phyloP scores from a whole-genome alignment of 176 grass and related monocot genomes.

The Oryza meridionalis region DNA sequence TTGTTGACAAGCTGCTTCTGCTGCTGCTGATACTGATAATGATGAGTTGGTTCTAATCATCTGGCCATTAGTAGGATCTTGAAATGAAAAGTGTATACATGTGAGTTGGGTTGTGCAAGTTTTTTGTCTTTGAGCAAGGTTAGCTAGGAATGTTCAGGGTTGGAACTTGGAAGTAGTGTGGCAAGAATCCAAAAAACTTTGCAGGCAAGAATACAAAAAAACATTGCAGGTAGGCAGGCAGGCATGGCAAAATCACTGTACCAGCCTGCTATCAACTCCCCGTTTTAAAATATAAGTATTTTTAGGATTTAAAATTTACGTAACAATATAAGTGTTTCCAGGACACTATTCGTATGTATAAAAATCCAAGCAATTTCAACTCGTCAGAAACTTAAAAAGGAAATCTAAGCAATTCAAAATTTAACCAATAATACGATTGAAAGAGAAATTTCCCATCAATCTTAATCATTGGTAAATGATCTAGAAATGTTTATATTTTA shows the following conservation, averaged over 20 bases:
- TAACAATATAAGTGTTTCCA: too few relatives aligned
- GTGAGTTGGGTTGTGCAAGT: background rate
- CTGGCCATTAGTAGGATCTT: constrained; percentile 19
- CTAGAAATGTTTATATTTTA: too few relatives aligned
- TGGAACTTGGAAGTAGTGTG: background rate
- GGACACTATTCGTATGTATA: too few relatives aligned
- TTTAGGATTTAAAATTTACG: too few relatives aligned
- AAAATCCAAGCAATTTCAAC: too few relatives aligned
- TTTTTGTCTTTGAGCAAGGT: background rate
- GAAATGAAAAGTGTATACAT: background rate
- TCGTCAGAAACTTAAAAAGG: too few relatives aligned
- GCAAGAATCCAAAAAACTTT: background rate
- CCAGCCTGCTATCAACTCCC: too few relatives aligned
- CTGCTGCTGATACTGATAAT: background rate
- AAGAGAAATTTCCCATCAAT: too few relatives aligned
- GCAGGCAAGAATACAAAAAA: background rate
- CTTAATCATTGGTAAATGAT: too few relatives aligned
- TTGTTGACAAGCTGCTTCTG: background rate
- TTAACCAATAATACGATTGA: too few relatives aligned
- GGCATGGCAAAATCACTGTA: background rate
- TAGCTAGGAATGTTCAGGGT: background rate
- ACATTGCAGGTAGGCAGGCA: background rate
- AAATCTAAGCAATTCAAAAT: too few relatives aligned
- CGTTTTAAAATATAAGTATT: too few relatives aligned
- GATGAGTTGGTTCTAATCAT: constrained; percentile 28